Base-by-base conservation (phyloP, 2,329 filamentous ascomycete species). In the Colletotrichum melonis region DNA sequence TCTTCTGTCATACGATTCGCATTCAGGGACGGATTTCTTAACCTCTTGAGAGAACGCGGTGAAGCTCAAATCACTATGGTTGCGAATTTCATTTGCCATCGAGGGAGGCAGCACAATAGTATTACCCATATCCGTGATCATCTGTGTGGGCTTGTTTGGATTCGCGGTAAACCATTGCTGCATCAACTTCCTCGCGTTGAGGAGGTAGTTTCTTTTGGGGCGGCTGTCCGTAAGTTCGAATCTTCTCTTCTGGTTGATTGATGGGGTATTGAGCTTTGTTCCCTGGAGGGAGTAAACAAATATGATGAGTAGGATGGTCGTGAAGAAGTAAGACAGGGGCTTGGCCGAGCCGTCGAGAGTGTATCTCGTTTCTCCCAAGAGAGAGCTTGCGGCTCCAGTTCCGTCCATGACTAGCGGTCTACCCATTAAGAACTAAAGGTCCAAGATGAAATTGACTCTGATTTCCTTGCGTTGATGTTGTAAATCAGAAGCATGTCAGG, bases 71-170 rank as follows among this genome's bases (percentile, higher is more conserved):
- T 42, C 26, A 6, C 28, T 22, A 28, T 68, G 14, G 12, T 68
- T 72, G 5, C 58, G 64, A 9, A 68, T 54, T n/a, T 72, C 64
- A 26, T 72, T 63, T 11, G 64, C 69, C 69, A 68, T 68, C 5
- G 49, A 63, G 0, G 69, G 57, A 9, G 64, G 69, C 22, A 72
- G 8, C 11, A 72, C 49, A 12, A 63, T 42, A 1, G 52, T n/a
- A 24, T 58, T 65, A 2, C 64, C 69, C 52, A 63, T 63, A 0
- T 68, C 69, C 19, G 22, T 68, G 7, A 63, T n/a, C 5, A 72
- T 2, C 12, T 42, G 58, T 5, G 54, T 59, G 2, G 58, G 58
- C 30, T 72, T 72, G 7, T 72, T 63, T 5, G 69, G 69, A 38
- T 72, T 72, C 8, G 49, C 22, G 35, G 46, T 54, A 28, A 72